Conservation (phyloP, 1,139 yeast species). For the Scheffersomyces segobiensis region DNA sequence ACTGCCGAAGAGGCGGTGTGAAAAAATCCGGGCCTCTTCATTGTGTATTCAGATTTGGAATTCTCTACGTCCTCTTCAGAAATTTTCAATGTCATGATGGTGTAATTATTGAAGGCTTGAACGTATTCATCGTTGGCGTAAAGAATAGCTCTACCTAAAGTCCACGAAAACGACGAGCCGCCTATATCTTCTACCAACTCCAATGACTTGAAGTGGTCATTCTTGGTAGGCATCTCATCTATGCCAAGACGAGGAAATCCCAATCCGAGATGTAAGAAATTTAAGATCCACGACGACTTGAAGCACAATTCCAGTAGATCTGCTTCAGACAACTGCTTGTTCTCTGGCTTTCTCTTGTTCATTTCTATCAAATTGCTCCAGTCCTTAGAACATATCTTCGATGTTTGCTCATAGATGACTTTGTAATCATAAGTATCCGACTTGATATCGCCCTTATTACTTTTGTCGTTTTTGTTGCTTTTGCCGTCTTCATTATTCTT, state of each 20-base stretch:
- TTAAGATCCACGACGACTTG: constrained; percentile 64
- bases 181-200: constrained; percentile 63
- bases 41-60: background rate
- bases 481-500: background rate
- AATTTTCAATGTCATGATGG: constrained; percentile 6
- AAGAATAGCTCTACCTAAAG: constrained; percentile 74
- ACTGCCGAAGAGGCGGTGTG: constrained; percentile 50
- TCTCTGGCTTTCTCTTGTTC: constrained; percentile 25
- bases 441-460: background rate
- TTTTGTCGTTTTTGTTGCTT: constrained; percentile 1
- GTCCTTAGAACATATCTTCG: constrained; percentile 45
- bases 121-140: constrained; percentile 53
- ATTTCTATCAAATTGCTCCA: constrained; percentile 44
- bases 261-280: constrained; percentile 70
- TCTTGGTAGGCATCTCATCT: constrained; percentile 29
- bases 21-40: constrained; percentile 40
- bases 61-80: background rate
- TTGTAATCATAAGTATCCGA: constrained; percentile 34
- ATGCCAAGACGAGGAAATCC: constrained; percentile 65
- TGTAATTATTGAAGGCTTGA: constrained; percentile 36
- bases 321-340: constrained; percentile 27
- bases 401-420: constrained; percentile 43
- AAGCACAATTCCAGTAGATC: constrained; percentile 25
- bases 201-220: constrained; percentile 45
- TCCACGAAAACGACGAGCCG: constrained; percentile 77